Evolutionary conservation across 345 rosid species (phyloP).

Genomic region (Hevea brasiliensis): DNA sequence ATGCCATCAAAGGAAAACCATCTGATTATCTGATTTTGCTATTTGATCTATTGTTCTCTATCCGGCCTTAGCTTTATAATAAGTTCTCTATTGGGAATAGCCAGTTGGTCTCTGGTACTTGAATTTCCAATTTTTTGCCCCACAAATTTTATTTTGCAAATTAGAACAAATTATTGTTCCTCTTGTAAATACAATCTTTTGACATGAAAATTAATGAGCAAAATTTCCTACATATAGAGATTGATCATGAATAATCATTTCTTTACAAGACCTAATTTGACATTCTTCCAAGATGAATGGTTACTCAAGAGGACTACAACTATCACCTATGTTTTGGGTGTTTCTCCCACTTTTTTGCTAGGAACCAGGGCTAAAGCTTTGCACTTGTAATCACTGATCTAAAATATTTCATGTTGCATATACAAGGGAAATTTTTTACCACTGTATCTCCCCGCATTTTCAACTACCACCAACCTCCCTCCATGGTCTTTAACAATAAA

Average conservation of each 20-base stretch:
- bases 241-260: conserved; percentile 20
- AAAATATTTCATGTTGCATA: conserved; percentile 16
- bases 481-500: conserved; percentile 56
- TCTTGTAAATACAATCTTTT: too few relatives aligned
- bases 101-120: too few relatives aligned
- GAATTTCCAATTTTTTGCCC: too few relatives aligned
- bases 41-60: too few relatives aligned
- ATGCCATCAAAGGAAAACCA: too few relatives aligned
- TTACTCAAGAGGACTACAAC: neutral
- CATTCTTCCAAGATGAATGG: conserved; percentile 16
- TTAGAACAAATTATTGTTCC: too few relatives aligned
- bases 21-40: too few relatives aligned
- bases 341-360: conserved; percentile 23
- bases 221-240: conserved; percentile 31
- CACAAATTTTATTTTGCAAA: too few relatives aligned
- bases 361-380: conserved; percentile 15
- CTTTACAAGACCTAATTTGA: conserved; percentile 37
- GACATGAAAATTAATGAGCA: neutral
- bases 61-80: too few relatives aligned
- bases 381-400: conserved; percentile 15
- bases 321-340: conserved; percentile 2
- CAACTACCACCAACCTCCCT: neutral
- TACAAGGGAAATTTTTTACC: conserved; percentile 25
- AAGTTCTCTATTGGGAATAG: too few relatives aligned
- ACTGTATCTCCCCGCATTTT: conserved; percentile 9